These are phyloP conservation scores for Xylaria hypoxylon DNA, from an alignment of 2,329 filamentous ascomycete genomes.

Conservation along the genomic window DNA sequence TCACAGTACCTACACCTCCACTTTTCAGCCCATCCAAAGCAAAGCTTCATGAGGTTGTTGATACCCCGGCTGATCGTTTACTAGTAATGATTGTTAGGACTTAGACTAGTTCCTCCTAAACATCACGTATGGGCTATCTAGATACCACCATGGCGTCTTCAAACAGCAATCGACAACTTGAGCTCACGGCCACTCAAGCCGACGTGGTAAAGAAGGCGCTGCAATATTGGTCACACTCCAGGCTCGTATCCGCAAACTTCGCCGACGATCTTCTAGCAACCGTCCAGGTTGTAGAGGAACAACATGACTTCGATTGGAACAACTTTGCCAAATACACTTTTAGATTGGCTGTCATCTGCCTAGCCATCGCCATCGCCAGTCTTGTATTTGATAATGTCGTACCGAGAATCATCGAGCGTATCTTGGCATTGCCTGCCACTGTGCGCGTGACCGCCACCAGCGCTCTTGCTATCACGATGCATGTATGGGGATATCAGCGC, in stretches of 20 bases:
- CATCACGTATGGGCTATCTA: not conserved
- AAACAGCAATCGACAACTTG: not conserved
- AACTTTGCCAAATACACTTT: slow-evolving; percentile 39
- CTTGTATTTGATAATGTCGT: slow-evolving; percentile 16
- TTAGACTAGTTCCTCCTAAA: not conserved
- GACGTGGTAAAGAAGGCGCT: slow-evolving; percentile 33
- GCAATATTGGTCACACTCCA: slow-evolving; percentile 30
- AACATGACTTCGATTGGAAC: slow-evolving; percentile 33
- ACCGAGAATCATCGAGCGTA: slow-evolving; percentile 15
- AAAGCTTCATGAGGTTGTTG: too few relatives aligned
- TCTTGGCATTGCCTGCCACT: slow-evolving; percentile 23
- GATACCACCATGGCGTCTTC: slow-evolving; percentile 11
- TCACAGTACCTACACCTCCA: too few relatives aligned
- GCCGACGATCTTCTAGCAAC: slow-evolving; percentile 26
- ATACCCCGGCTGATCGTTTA: too few relatives aligned
- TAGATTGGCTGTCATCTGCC: slow-evolving; percentile 31
- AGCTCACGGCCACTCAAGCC: slow-evolving; percentile 31
- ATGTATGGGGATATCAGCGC: slow-evolving; percentile 28
- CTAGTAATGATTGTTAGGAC: not conserved
- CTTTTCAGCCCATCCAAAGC: too few relatives aligned
- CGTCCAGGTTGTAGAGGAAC: slow-evolving; percentile 30
- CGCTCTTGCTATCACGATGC: slow-evolving; percentile 18
- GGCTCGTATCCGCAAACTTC: slow-evolving; percentile 26
- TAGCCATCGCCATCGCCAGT: slow-evolving; percentile 28
- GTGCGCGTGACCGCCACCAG: slow-evolving; percentile 14